These are phyloP conservation scores for Westerdykella aurantiaca DNA, from an alignment of 2,329 filamentous ascomycete species.

Conservation along the genomic window DNA sequence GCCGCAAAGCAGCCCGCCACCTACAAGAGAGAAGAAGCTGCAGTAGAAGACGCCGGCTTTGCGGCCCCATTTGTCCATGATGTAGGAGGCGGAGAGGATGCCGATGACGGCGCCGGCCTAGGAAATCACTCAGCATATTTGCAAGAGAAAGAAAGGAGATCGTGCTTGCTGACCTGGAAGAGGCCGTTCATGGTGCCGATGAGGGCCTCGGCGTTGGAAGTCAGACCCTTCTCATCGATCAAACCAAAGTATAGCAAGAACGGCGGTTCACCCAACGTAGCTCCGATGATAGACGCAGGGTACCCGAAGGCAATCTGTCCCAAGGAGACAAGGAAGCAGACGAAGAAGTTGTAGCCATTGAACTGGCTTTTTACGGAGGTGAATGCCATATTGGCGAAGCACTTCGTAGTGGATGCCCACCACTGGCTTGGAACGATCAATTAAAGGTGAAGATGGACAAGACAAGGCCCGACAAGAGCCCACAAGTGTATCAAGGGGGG, in stretches of 20 bases:
- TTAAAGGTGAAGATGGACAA: no score
- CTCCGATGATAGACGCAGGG: constrained; percentile 16
- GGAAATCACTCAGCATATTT: not conserved
- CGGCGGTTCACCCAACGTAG: constrained; percentile 16
- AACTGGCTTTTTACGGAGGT: constrained; percentile 10
- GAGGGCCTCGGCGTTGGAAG: constrained; percentile 9
- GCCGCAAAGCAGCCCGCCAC: constrained; percentile 13
- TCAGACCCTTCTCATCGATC: constrained; percentile 12
- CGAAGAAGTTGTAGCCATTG: constrained; percentile 17
- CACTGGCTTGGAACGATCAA: no score
- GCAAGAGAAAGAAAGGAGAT: not conserved
- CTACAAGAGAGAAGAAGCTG: constrained; percentile 13
- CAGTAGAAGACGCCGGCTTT: constrained; percentile 18
- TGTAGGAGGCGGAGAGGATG: constrained; percentile 10
- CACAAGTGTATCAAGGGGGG: no score
- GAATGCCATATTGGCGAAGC: not conserved
- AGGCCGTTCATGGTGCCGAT: constrained; percentile 19
- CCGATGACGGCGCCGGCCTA: constrained; percentile 16
- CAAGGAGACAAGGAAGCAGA: constrained; percentile 14
- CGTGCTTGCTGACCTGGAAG: constrained; percentile 12
- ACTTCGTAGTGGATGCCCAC: not conserved
- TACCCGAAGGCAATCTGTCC: constrained; percentile 20
- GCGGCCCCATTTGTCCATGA: constrained; percentile 17
- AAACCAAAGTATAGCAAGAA: constrained; percentile 17
- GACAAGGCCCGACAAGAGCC: no score